Evolutionary conservation across 805 yeast species (phyloP).

Genomic region (Ogataea parapolymorpha): DNA sequence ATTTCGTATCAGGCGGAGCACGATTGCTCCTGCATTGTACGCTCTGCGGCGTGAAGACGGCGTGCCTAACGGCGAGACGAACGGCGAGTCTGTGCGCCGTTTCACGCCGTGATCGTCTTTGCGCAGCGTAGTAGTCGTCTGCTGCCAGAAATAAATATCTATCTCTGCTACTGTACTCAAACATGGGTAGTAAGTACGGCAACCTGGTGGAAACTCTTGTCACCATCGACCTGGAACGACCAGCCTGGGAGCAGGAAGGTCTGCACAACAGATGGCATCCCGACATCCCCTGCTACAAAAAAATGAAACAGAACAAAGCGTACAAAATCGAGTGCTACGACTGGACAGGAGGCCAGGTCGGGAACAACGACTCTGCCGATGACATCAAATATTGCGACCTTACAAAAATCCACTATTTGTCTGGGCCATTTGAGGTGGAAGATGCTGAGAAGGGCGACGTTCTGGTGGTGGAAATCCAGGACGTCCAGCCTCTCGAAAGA

Average conservation of each 20-base stretch:
- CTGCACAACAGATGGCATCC: constrained; percentile 56
- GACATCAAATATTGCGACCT: constrained; percentile 45
- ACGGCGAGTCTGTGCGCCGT: constrained; percentile 3
- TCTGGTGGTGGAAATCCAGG: constrained; percentile 47
- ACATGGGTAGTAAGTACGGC: constrained; percentile 16
- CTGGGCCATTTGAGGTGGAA: constrained; percentile 46
- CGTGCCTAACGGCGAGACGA: neutral
- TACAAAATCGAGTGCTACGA: constrained; percentile 50
- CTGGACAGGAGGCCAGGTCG: constrained; percentile 53
- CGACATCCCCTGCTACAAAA: constrained; percentile 41
- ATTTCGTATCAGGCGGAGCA: neutral
- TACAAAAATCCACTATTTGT: constrained; percentile 43
- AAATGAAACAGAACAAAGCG: constrained; percentile 40
- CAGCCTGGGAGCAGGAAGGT: constrained; percentile 45
- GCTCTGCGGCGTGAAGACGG: neutral
- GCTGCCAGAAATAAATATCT: constrained; percentile 1
- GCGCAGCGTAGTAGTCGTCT: neutral
- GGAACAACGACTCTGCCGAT: constrained; percentile 46
- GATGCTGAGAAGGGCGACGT: constrained; percentile 48
- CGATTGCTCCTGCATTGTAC: neutral
- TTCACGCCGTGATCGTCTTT: neutral
- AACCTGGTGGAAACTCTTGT: constrained; percentile 36
- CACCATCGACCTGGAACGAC: constrained; percentile 40
- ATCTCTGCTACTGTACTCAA: neutral
- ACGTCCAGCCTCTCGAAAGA: constrained; percentile 49